A percentile compares a stretch with the other conserved stretches of the same genome.
Conservation (phyloP, 495 filamentous ascomycete genomes). For the Tirmania nivea region DNA sequence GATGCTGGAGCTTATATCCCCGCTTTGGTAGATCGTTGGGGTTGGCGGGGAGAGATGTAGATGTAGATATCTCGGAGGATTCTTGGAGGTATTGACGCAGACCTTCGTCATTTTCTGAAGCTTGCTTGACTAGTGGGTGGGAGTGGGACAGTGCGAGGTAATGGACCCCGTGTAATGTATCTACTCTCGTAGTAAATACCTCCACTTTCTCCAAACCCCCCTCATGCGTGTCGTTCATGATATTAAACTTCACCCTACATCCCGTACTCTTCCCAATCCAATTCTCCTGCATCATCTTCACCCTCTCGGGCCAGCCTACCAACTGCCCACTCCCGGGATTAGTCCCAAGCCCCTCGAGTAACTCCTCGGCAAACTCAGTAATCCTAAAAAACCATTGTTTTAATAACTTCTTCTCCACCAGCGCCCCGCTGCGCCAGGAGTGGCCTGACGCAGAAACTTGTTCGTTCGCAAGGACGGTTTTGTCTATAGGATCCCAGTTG, state of each 20-base stretch:
- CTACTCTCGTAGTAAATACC: constrained; percentile 64
- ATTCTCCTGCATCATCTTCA: constrained; percentile 65
- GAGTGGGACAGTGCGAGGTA: constrained; percentile 58
- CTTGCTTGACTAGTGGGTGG: constrained; percentile 43
- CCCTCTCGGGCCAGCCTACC: constrained; percentile 56
- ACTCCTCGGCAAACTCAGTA: constrained; percentile 49
- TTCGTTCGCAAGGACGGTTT: constrained; percentile 77
- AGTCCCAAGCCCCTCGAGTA: constrained; percentile 30
- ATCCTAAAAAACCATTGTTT: constrained; percentile 86
- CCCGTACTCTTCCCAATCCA: constrained; percentile 68
- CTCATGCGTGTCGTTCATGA: constrained; percentile 22
- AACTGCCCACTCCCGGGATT: constrained; percentile 20
- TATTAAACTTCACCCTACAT: constrained; percentile 46
- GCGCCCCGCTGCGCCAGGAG: constrained; percentile 74
- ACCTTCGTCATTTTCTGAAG: constrained; percentile 35
- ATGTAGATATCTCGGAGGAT: constrained; percentile 11
- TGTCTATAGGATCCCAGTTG: constrained; percentile 78
- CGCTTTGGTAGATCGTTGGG: constrained; percentile 40
- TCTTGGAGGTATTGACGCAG: constrained; percentile 46
- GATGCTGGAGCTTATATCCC: constrained; percentile 40
- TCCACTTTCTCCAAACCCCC: constrained; percentile 28
- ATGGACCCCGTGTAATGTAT: constrained; percentile 66
- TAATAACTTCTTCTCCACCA: constrained; percentile 55
- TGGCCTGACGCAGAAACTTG: constrained; percentile 66
- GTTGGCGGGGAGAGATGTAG: constrained; percentile 14